phyloP scores from a whole-genome alignment of 306 rosid species.

The Chamaecrista fasciculata region DNA sequence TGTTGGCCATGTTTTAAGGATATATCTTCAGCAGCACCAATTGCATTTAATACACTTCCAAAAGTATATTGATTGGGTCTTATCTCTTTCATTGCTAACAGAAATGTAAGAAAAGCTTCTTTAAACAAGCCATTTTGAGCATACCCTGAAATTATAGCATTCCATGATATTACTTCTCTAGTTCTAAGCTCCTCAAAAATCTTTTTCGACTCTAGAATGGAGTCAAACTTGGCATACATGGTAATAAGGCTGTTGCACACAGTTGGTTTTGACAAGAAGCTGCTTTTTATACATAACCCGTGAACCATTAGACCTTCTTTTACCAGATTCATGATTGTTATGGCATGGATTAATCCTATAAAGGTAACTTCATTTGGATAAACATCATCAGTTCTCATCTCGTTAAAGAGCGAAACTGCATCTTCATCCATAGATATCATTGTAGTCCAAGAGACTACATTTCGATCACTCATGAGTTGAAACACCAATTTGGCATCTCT shows the following conservation, averaged over 20 bases:
- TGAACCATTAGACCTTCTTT: slow-evolving; percentile 63
- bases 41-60: slow-evolving; percentile 82
- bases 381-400: slow-evolving; percentile 64
- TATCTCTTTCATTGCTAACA: slow-evolving; percentile 49
- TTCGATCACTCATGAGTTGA: slow-evolving; percentile 44
- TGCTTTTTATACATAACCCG: slow-evolving; percentile 57
- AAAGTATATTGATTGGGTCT: slow-evolving; percentile 77
- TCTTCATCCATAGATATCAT: slow-evolving; percentile 66
- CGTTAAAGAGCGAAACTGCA: slow-evolving; percentile 55
- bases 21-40: slow-evolving; percentile 66
- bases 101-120: slow-evolving; percentile 61
- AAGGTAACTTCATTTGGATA: slow-evolving; percentile 81
- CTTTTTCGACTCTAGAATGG: slow-evolving; percentile 58
- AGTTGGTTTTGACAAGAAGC: slow-evolving; percentile 45
- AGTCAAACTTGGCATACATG: slow-evolving; percentile 78
- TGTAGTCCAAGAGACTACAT: slow-evolving; percentile 88
- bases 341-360: slow-evolving; percentile 66
- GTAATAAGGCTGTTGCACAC: slow-evolving; percentile 80
- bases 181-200: slow-evolving; percentile 66
- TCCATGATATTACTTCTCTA: slow-evolving; percentile 79
- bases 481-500: slow-evolving; percentile 65
- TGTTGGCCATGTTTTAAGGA: slow-evolving; percentile 70
- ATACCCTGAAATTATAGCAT: slow-evolving; percentile 82
- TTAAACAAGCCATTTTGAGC: slow-evolving; percentile 63
- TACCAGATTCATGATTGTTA: slow-evolving; percentile 50